Conservation (phyloP, 306 rosid genomes). For the Lablab purpureus region DNA sequence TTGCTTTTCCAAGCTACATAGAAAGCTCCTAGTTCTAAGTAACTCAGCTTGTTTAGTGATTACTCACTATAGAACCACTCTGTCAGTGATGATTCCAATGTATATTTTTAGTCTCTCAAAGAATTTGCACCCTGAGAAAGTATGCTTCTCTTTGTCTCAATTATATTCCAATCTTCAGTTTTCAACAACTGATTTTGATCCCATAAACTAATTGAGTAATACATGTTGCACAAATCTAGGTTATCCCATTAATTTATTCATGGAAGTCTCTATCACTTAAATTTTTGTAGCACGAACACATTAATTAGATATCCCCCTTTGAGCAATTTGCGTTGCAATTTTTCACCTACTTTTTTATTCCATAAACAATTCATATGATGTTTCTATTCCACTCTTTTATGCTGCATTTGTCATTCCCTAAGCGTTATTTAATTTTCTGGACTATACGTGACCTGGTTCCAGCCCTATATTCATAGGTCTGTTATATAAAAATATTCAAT, state of each 20-base stretch:
- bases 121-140: conserved; percentile 51
- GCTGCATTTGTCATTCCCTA: conserved; percentile 50
- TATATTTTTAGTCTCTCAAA: conserved; percentile 46
- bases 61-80: conserved; percentile 56
- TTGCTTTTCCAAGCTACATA: conserved; percentile 62
- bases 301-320: conserved; percentile 51
- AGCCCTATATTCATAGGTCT: conserved; percentile 29
- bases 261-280: conserved; percentile 61
- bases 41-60: conserved; percentile 56
- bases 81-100: conserved; percentile 64
- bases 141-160: conserved; percentile 55
- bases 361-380: conserved; percentile 61
- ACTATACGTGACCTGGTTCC: conserved; percentile 49
- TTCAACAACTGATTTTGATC: conserved; percentile 50
- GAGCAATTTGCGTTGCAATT: conserved; percentile 45
- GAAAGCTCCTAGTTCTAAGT: conserved; percentile 55
- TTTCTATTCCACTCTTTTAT: conserved; percentile 76
- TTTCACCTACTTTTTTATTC: conserved; percentile 39
- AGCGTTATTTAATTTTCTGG: conserved; percentile 31
- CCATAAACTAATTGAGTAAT: conserved; percentile 32
- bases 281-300: conserved; percentile 60
- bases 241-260: conserved; percentile 36
- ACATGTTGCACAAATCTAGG: conserved; percentile 52
- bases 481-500: conserved; percentile 20
- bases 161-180: conserved; percentile 39